Conservation (phyloP, 2,329 filamentous ascomycete species). For the Chrysoporthe deuterocubensis region DNA sequence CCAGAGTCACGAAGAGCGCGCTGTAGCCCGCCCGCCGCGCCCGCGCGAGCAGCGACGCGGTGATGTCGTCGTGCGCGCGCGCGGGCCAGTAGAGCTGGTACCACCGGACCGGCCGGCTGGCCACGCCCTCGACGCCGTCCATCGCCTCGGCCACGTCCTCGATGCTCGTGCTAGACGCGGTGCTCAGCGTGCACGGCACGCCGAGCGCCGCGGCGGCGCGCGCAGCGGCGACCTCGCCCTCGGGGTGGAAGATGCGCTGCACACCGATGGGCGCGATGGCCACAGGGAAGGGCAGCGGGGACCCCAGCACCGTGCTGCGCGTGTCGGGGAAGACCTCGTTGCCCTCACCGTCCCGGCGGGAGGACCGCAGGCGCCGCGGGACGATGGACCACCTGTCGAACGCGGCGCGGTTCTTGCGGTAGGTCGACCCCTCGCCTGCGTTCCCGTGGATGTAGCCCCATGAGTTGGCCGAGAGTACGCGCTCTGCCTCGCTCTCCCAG, state of each 20-base stretch:
- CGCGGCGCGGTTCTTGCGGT: conserved; percentile 27
- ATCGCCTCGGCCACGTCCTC: conserved; percentile 51
- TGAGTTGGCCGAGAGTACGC: conserved; percentile 27
- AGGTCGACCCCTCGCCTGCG: conserved; percentile 23
- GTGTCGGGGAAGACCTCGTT: conserved; percentile 36
- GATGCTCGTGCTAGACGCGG: conserved; percentile 60
- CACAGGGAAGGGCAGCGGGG: conserved; percentile 57
- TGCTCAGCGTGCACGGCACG: conserved; percentile 64
- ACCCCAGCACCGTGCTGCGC: conserved; percentile 58
- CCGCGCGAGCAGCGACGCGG: conserved; percentile 51
- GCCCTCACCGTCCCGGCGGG: conserved; percentile 8
- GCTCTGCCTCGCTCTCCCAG: conserved; percentile 25
- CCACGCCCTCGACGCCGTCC: conserved; percentile 30
- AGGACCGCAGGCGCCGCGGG: conserved; percentile 20
- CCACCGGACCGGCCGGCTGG: conserved; percentile 43
- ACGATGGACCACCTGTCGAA: conserved; percentile 27
- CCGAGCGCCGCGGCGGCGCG: conserved; percentile 54
- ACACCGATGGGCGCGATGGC: conserved; percentile 69
- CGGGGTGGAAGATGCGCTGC: conserved; percentile 64
- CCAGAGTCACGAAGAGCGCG: conserved; percentile 62
- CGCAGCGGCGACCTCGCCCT: conserved; percentile 65
- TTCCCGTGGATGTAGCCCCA: conserved; percentile 28
- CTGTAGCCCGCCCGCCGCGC: conserved; percentile 52
- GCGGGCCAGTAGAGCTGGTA: conserved; percentile 63
- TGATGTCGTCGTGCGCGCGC: conserved; percentile 57